Evolutionary conservation across 345 rosid species (phyloP), one percentile per base, ranked within the genome.

Genomic region (Hypericum androsaemum): DNA sequence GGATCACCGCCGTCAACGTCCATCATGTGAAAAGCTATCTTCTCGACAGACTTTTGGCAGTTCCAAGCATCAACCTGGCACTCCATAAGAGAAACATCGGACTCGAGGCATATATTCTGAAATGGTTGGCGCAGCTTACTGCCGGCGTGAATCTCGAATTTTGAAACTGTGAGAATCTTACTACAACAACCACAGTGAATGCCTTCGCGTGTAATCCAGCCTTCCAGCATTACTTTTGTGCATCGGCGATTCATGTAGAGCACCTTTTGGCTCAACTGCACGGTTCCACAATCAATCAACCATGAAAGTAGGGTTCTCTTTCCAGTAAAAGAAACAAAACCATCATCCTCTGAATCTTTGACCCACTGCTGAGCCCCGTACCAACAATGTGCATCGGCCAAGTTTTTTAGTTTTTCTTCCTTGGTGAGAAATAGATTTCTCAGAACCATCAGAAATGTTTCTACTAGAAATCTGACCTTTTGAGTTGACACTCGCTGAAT

Each of bases 321-420:
- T 12, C 66, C 71, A 8, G 59, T 16, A 57, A 56, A 57, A 44
- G 66, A 62, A 61, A 61, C 66, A 61, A 61, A 67, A 12, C 71
- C 71, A 46, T 57, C 66, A 56, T 16, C 38, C 40, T 67, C 71
- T 1, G 59, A 51, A 51, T 56, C 56, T 52, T n/a, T 41, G 47
- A 13, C 62, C 66, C 42, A 46, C 54, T 12, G 41, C 61, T 16
- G 66, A 52, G 43, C 45, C 60, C 22, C 71, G 58, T 8, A 57
- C 53, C 62, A 61, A 42, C 54, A 67, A 56, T 6, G 63, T 67
- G 42, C 63, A 67, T 61, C 71, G 51, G 37, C 95, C 95, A 51
- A 78, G 74, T 70, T 81, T 88, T 66, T 71, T 80, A 68, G 81
- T 82, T 64, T 78, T 80, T 51, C 92, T 75, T 65, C 84, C 95